Conservation (phyloP, 495 filamentous ascomycete genomes). For the Hypoxylon fragiforme region DNA sequence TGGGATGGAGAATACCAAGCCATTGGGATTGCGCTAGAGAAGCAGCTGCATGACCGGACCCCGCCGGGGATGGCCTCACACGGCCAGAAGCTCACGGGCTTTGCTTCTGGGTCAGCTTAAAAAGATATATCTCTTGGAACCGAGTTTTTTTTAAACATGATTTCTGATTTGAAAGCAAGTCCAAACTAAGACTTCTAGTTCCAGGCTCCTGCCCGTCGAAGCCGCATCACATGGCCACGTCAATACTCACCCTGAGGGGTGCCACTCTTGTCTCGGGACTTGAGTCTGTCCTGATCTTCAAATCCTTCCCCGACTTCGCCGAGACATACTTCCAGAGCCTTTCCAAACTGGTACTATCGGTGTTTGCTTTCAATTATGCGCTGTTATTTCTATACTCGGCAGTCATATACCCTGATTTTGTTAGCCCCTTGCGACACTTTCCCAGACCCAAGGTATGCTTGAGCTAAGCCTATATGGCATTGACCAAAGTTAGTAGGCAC, state of each 20-base stretch:
- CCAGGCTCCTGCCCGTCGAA: too few relatives aligned
- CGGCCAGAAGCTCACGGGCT: too few relatives aligned
- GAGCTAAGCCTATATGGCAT: background rate
- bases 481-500: background rate
- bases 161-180: too few relatives aligned
- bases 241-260: slow-evolving; percentile 23
- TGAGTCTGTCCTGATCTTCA: slow-evolving; percentile 21
- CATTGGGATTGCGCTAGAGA: too few relatives aligned
- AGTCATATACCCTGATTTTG: slow-evolving; percentile 58
- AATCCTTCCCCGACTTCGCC: slow-evolving; percentile 4
- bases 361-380: slow-evolving; percentile 23
- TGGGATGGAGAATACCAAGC: too few relatives aligned
- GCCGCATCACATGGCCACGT: slow-evolving; percentile 13
- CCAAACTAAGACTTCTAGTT: too few relatives aligned
- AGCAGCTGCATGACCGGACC: too few relatives aligned
- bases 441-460: slow-evolving; percentile 52
- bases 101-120: too few relatives aligned
- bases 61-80: too few relatives aligned
- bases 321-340: background rate
- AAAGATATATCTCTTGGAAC: too few relatives aligned
- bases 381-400: slow-evolving; percentile 44
- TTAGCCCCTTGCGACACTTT: slow-evolving; percentile 60
- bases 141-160: too few relatives aligned
- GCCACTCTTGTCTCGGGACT: slow-evolving; percentile 15
- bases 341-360: slow-evolving; percentile 5